A percentile compares a stretch with the other conserved stretches of the same genome.
Evolutionary conservation across 2,329 filamentous ascomycete species (phyloP).

Genomic region (Colletotrichum limetticola): DNA sequence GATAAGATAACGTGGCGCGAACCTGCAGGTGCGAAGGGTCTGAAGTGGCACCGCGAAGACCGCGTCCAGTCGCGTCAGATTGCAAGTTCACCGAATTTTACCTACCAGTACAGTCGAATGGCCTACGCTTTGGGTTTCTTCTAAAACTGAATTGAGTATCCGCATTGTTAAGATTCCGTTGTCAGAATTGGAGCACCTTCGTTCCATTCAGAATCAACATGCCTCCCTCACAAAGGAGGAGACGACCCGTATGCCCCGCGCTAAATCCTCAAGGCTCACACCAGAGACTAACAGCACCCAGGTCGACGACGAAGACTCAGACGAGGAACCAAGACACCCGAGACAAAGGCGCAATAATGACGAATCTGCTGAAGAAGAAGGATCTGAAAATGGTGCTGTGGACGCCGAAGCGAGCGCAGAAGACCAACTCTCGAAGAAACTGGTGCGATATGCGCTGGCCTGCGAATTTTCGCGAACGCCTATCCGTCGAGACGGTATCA

Average conservation of each 20-base stretch:
- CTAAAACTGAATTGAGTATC: too few relatives aligned
- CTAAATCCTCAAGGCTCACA: background rate
- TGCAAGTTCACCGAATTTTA: background rate
- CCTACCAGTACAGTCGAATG: background rate
- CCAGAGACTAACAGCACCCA: conserved; percentile 32
- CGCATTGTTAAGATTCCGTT: too few relatives aligned
- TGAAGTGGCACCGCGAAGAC: conserved; percentile 20
- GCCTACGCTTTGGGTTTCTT: background rate
- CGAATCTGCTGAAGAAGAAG: conserved; percentile 45
- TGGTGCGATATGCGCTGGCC: conserved; percentile 75
- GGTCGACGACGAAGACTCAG: conserved; percentile 44
- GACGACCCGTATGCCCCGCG: conserved; percentile 43
- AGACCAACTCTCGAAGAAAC: conserved; percentile 69
- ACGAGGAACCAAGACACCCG: conserved; percentile 44
- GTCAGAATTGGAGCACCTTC: too few relatives aligned
- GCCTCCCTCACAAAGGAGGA: conserved; percentile 46
- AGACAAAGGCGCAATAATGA: conserved; percentile 45
- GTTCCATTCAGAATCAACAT: conserved; percentile 35
- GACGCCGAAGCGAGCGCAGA: conserved; percentile 50
- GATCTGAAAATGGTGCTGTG: conserved; percentile 50
- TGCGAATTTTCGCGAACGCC: conserved; percentile 72
- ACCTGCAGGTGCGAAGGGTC: background rate
- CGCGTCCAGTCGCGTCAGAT: conserved; percentile 16
- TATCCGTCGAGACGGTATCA: conserved; percentile 71
- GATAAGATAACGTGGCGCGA: conserved; percentile 15